Evolutionary conservation across 2,329 filamentous ascomycete genomes (phyloP), one percentile per base, ranked within the genome.

Genomic region (Capronia epimyces): DNA sequence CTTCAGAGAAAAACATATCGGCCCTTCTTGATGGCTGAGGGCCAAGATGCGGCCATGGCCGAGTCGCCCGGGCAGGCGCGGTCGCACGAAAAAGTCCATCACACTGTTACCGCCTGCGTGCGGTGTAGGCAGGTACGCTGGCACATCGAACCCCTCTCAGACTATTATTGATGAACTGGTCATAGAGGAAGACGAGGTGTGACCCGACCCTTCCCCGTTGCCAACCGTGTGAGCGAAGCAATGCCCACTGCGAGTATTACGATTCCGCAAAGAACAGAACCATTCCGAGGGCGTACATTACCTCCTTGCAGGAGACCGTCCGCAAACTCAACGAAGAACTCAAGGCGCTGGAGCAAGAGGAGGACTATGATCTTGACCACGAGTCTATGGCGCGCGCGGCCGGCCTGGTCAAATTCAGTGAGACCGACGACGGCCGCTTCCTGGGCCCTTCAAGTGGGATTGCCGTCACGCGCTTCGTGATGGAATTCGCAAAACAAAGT

Each of bases 401-500:
- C 18, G 90, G 89, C 21, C 80, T 91, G 60, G 88, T 97, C 61
- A 85, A 84, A 37, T 81, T 97, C 46, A 83, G 86, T 63, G 87
- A 91, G 62, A 83, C 84, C 49, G 89, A 95, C 66, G 91, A 96
- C 69, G 83, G 87, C 13, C 87, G 91, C 56, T 97, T 93, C 66
- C 75, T 98, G 2, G 93, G 93, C 0, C 87, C 93, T 2, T 95
- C 90, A 43, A 97, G 91, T 67, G 93, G 91, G 53, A 95, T 96
- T 63, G 88, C 89, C 64, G 95, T 97, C 74, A 95, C 90, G 10
- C 83, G 91, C 24, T 77, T 97, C 60, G 84, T 98, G 9, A 96
- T 98, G 86, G 90, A 96, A 67, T 83, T 95, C 69, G 91, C 91
- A 46, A 97, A 95, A 71, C 85, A 89, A 57, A 95, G 91, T 64